Conservation (phyloP, 495 filamentous ascomycete genomes). For the Penicillium herquei region DNA sequence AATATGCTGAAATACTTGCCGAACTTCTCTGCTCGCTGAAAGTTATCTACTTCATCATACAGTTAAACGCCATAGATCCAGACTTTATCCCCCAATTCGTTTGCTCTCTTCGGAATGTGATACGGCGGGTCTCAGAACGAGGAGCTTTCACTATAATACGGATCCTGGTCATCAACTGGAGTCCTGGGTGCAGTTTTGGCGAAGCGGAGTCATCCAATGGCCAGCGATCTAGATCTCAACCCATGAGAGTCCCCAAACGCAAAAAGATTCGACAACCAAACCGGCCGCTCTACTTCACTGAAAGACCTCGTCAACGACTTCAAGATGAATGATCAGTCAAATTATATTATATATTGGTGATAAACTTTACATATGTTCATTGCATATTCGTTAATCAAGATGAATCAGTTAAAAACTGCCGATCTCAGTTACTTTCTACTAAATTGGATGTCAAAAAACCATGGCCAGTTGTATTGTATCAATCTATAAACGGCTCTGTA, state of each 20-base stretch:
- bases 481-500: too few species aligned
- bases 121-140: background rate
- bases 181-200: background rate
- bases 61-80: background rate
- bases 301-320: background rate
- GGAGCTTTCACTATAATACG: background rate
- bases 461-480: too few species aligned
- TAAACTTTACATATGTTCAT: too few species aligned
- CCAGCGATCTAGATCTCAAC: background rate
- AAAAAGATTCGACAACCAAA: background rate
- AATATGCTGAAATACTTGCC: background rate
- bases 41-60: background rate
- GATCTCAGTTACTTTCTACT: too few species aligned
- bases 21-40: background rate
- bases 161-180: background rate
- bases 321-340: too few species aligned
- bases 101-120: too few species aligned
- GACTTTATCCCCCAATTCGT: background rate
- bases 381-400: too few species aligned
- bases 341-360: too few species aligned
- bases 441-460: too few species aligned
- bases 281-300: background rate
- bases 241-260: background rate
- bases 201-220: background rate
- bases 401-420: too few species aligned